Percentiles rank a stretch among this genome's conserved stretches.
These are phyloP conservation scores for Rhexocercosporidium sp. DNA, from an alignment of 2,329 filamentous ascomycete species.

Conservation along the genomic window DNA sequence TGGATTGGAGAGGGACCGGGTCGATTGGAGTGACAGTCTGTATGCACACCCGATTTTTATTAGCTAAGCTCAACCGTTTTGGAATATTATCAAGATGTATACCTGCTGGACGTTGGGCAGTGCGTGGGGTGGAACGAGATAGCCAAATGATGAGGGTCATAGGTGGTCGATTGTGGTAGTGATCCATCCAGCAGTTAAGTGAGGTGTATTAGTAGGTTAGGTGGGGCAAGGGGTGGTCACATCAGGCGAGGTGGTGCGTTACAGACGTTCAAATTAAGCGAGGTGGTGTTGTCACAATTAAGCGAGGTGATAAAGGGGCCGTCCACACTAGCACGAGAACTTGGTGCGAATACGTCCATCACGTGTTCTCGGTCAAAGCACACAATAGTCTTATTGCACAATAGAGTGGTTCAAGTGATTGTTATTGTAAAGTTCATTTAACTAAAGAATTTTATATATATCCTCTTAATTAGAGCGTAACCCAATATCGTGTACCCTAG, in stretches of 20 bases:
- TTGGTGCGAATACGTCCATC: not conserved
- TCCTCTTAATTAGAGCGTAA: not conserved
- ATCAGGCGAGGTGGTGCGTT: constrained; percentile 4
- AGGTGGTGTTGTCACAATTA: too few relatives aligned
- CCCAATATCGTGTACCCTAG: not conserved
- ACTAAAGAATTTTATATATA: not conserved
- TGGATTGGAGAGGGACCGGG: not conserved
- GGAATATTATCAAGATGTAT: constrained; percentile 4
- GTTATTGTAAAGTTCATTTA: not conserved
- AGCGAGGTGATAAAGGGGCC: not conserved
- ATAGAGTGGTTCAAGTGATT: not conserved
- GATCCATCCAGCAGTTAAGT: constrained; percentile 1
- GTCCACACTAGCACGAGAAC: constrained; percentile 1
- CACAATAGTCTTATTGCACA: not conserved
- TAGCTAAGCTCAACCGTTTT: not conserved
- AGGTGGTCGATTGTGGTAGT: not conserved
- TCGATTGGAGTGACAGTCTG: not conserved
- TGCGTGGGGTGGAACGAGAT: not conserved
- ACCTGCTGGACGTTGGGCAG: not conserved
- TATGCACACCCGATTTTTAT: not conserved
- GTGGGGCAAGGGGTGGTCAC: constrained; percentile 3
- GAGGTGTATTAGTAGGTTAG: constrained; percentile 3
- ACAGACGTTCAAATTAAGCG: constrained; percentile 3
- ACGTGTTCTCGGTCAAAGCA: not conserved
- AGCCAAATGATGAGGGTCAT: not conserved